phyloP scores from a whole-genome alignment of 768 basidiomycete genomes.

The Rhodotorula babjevae region DNA sequence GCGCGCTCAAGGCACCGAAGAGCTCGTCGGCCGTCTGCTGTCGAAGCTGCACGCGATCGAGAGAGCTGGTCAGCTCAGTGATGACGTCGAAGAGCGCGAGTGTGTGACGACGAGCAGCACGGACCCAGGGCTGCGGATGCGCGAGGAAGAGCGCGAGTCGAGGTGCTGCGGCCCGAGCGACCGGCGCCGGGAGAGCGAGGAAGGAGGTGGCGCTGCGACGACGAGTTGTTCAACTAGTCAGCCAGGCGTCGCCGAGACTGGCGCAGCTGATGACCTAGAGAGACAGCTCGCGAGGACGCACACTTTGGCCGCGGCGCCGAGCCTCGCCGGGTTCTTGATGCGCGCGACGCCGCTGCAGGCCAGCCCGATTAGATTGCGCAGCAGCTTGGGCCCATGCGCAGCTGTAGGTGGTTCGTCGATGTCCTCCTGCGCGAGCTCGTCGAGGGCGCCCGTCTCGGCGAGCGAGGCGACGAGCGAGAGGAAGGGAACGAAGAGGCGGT shows the following conservation, averaged over 20 bases:
- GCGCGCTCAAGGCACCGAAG: not conserved
- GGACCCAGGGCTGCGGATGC: constrained; percentile 65
- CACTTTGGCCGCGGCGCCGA: constrained; percentile 79
- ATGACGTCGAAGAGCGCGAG: too few relatives aligned
- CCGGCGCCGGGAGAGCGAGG: constrained; percentile 52
- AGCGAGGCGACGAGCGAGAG: constrained; percentile 70
- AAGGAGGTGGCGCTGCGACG: constrained; percentile 61
- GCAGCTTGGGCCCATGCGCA: constrained; percentile 26
- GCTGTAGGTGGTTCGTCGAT: not conserved
- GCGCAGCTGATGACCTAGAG: too few relatives aligned
- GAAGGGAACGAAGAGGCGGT: constrained; percentile 73
- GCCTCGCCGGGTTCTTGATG: constrained; percentile 76
- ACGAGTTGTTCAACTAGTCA: too few relatives aligned
- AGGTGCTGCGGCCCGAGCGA: constrained; percentile 52
- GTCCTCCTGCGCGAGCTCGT: constrained; percentile 12
- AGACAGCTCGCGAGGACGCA: constrained; percentile 46
- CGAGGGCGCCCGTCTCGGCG: constrained; percentile 63
- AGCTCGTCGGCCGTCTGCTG: constrained; percentile 32
- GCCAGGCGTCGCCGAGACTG: too few relatives aligned
- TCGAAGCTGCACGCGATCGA: constrained; percentile 10
- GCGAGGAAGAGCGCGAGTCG: constrained; percentile 61
- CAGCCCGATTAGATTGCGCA: constrained; percentile 57
- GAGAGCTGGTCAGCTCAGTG: too few relatives aligned
- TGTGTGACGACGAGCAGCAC: too few relatives aligned
- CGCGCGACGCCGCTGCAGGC: constrained; percentile 61